Evolutionary conservation across 208 protist genomes (phyloP), one percentile per base, ranked within the genome.

Genomic region (Wallacemonas rigidus): DNA sequence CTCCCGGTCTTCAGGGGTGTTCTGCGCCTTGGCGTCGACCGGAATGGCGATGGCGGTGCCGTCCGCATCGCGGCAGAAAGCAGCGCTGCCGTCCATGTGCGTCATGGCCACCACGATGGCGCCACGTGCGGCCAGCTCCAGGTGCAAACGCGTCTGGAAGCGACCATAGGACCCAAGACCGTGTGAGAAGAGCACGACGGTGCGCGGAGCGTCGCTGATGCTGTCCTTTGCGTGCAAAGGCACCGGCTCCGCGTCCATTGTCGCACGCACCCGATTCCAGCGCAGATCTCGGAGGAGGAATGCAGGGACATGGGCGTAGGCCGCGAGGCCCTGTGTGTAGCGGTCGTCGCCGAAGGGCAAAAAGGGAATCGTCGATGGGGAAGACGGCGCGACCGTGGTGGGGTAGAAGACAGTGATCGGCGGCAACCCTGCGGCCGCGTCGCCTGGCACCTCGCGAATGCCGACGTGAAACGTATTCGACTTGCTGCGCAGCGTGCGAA

Each of bases 341-440:
- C 77, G 54, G 8, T 15, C n/a, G 58, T 96, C 92, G 39, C 61
- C 45, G 64, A 92, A 94, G 0, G 89, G 89, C 6, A 96, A 12
- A 65, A 86, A 95, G 7, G 50, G 62, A 7, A 75, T 77, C 26
- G 62, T 47, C 26, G 26, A 26, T 0, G 26, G 26, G 1, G n/a
- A 26, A 3, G 48, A 26, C 9, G 79, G 62, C 1, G 41, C 57
- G 17, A 53, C 58, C 12, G 58, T 75, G 60, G 60, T 65, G 3
- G 91, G 91, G 75, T 96, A 94, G 62, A 90, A 88, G 2, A 89
- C 69, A 3, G 82, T 85, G 53, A 96, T 35, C n/a, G 91, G 91
- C 9, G 89, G 88, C 9, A 26, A 53, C 51, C 65, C 82, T 75
- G 7, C 39, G 61, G 1, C 35, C 12, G 61, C 9, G 26, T 78